phyloP scores from a whole-genome alignment of 345 rosid genomes.

The Populus pruinosa region DNA sequence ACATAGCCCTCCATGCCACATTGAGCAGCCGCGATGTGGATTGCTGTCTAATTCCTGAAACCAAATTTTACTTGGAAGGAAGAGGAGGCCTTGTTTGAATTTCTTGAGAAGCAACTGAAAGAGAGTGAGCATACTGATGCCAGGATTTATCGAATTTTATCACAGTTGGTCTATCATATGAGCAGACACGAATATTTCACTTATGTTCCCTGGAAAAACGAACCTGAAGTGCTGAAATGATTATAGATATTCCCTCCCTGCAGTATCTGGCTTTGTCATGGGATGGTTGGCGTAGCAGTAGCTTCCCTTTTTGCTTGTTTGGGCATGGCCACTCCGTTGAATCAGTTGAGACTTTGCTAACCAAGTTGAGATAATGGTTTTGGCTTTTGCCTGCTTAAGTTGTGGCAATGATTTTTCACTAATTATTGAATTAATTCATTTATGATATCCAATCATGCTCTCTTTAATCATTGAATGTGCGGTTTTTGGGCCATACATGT shows the following conservation, averaged over 20 bases:
- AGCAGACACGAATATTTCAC: background rate
- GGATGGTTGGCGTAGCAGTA: background rate
- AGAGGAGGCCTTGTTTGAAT: constrained; percentile 69
- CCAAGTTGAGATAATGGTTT: background rate
- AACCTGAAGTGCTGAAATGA: background rate
- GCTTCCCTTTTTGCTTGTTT: background rate
- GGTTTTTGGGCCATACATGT: background rate
- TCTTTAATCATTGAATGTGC: background rate
- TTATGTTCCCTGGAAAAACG: background rate
- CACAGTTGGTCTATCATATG: too few relatives aligned
- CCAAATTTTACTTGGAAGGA: constrained; percentile 63
- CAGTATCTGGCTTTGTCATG: background rate
- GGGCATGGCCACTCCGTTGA: background rate
- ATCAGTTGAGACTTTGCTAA: background rate
- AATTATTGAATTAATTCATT: background rate
- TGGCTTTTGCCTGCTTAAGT: background rate
- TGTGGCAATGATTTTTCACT: background rate
- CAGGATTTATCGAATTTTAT: constrained; percentile 20
- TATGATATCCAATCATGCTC: background rate
- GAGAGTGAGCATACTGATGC: constrained; percentile 60
- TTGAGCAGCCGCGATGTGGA: constrained; percentile 92
- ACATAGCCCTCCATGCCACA: constrained; percentile 82
- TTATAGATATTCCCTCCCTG: background rate
- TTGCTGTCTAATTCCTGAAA: constrained; percentile 85
- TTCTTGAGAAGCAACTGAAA: constrained; percentile 47